These are phyloP conservation scores for Verticillium isaacii DNA, from an alignment of 2,329 filamentous ascomycete species.

Conservation along the genomic window DNA sequence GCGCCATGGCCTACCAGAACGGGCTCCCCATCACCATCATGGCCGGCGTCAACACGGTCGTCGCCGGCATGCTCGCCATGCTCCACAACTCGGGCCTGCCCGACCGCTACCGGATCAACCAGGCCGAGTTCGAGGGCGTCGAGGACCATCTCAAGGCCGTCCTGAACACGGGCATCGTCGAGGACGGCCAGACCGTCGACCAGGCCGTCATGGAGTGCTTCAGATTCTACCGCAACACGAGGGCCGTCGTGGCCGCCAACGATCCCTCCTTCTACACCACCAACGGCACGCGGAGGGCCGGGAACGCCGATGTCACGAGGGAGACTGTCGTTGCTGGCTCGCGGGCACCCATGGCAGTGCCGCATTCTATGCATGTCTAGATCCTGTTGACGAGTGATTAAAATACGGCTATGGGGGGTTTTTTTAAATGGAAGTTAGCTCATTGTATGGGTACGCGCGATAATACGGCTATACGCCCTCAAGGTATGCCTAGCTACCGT, in stretches of 20 bases:
- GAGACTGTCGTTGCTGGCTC: background rate
- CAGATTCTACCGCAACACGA: constrained; percentile 38
- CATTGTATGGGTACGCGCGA: no score
- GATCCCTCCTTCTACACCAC: constrained; percentile 33
- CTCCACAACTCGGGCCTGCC: constrained; percentile 51
- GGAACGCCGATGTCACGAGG: background rate
- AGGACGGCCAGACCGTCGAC: constrained; percentile 34
- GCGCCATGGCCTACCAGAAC: constrained; percentile 30
- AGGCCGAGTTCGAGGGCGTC: constrained; percentile 42
- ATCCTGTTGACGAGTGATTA: no score
- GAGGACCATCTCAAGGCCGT: constrained; percentile 47
- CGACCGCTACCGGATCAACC: constrained; percentile 44
- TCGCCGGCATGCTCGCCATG: constrained; percentile 44
- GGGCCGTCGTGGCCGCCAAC: constrained; percentile 41
- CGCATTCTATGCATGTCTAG: no score
- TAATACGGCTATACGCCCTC: no score
- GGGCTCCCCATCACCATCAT: constrained; percentile 40
- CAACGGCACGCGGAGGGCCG: background rate
- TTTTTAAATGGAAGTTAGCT: no score
- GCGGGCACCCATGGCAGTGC: background rate
- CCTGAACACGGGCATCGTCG: constrained; percentile 42
- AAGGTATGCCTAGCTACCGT: no score
- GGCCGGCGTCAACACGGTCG: constrained; percentile 44
- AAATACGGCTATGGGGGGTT: no score
- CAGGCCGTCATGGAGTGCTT: constrained; percentile 44